Conservation (phyloP, 768 basidiomycete species). For the Chalciporus sphaerocephalus region DNA sequence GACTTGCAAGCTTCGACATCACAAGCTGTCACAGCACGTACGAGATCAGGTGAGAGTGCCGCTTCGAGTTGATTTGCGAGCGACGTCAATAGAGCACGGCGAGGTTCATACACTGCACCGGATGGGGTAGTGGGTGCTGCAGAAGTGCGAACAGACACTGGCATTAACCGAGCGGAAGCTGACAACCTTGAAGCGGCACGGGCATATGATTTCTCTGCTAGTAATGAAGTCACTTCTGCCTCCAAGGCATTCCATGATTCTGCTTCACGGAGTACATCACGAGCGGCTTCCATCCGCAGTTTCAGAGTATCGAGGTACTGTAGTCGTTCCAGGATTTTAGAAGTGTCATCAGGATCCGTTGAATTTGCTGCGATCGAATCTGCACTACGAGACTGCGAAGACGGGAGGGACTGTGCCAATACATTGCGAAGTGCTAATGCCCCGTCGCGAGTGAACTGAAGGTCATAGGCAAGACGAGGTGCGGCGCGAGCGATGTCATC, state of each 20-base stretch:
- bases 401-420: slow-evolving; percentile 52
- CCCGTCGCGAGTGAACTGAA: slow-evolving; percentile 95
- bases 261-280: slow-evolving; percentile 89
- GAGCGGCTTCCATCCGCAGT: slow-evolving; percentile 78
- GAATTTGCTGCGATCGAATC: neutral
- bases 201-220: slow-evolving; percentile 71
- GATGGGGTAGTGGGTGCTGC: slow-evolving; percentile 37
- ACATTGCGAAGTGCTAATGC: slow-evolving; percentile 71
- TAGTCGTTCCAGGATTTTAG: slow-evolving; percentile 68
- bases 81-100: slow-evolving; percentile 81
- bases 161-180: slow-evolving; percentile 85
- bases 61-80: slow-evolving; percentile 96
- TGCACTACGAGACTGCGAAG: slow-evolving; percentile 7
- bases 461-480: slow-evolving; percentile 88
- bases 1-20: slow-evolving; percentile 71
- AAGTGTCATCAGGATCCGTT: slow-evolving; percentile 44
- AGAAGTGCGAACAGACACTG: slow-evolving; percentile 87
- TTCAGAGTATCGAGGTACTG: slow-evolving; percentile 80
- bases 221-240: slow-evolving; percentile 82
- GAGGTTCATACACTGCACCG: slow-evolving; percentile 58
- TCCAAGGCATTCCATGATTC: slow-evolving; percentile 97
- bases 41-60: slow-evolving; percentile 82
- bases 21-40: slow-evolving; percentile 76
- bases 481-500: slow-evolving; percentile 90
- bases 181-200: slow-evolving; percentile 91